A percentile compares a stretch with the other conserved stretches of the same genome.
These are phyloP conservation scores for Colletotrichum caudatum DNA, from an alignment of 2,329 filamentous ascomycete genomes.

Conservation along the genomic window DNA sequence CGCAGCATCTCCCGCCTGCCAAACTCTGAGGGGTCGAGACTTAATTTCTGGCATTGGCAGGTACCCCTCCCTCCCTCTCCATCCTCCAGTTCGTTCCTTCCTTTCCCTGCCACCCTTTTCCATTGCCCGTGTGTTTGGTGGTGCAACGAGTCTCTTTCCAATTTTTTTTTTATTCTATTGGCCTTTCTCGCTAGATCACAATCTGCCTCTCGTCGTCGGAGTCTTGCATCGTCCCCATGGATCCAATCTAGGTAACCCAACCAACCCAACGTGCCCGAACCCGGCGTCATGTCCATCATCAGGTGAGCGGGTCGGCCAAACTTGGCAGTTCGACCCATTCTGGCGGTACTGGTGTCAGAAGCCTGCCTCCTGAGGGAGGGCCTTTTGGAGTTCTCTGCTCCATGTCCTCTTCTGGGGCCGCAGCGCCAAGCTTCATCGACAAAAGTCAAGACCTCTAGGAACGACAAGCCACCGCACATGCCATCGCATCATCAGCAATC, in stretches of 20 bases:
- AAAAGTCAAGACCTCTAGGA: slow-evolving; percentile 14
- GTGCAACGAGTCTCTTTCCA: not conserved
- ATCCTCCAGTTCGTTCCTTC: not conserved
- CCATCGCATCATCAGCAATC: slow-evolving; percentile 25
- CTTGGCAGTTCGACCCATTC: slow-evolving; percentile 39
- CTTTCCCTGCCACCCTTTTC: slow-evolving; percentile 7
- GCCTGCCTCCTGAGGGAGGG: not conserved
- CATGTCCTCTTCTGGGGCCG: not conserved
- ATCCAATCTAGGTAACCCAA: slow-evolving; percentile 17
- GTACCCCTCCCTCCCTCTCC: not conserved
- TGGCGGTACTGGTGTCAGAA: slow-evolving; percentile 38
- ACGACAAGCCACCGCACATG: slow-evolving; percentile 35
- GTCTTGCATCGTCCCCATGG: slow-evolving; percentile 20
- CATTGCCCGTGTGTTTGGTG: not conserved
- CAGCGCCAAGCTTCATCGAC: slow-evolving; percentile 31
- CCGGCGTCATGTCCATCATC: slow-evolving; percentile 24
- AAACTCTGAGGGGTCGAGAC: not conserved
- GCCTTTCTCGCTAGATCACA: not conserved
- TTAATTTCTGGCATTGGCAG: slow-evolving; percentile 25
- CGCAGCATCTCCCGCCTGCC: not conserved
- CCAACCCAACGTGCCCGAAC: slow-evolving; percentile 23
- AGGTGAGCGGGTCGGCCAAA: slow-evolving; percentile 35
- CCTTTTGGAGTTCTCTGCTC: not conserved
- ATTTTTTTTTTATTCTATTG: slow-evolving; percentile 7
- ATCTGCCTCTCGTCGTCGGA: slow-evolving; percentile 20